A percentile compares a stretch with the other conserved stretches of the same genome.
These are phyloP conservation scores for Jaminaea rosea DNA, from an alignment of 1,284 basidiomycete species.

Conservation along the genomic window DNA sequence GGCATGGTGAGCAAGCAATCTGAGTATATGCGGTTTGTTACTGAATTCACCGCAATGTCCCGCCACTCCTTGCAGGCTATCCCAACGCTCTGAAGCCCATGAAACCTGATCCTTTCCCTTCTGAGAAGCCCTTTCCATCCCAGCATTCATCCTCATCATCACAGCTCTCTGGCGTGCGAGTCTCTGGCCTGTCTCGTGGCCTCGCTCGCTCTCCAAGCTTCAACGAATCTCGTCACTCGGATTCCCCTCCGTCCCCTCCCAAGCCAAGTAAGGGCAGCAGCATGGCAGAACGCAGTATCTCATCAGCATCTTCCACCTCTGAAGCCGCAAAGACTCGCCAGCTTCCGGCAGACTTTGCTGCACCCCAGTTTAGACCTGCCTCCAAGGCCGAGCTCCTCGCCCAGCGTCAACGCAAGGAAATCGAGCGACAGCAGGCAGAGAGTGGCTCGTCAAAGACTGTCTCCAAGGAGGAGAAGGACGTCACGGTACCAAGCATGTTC, in stretches of 20 bases:
- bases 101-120: neutral
- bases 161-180: neutral
- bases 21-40: neutral
- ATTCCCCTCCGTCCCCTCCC: too few species aligned
- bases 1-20: neutral
- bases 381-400: neutral
- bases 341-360: neutral
- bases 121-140: neutral
- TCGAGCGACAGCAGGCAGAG: neutral
- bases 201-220: too few species aligned
- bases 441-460: neutral
- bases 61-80: neutral
- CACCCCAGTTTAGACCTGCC: conserved; percentile 1
- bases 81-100: neutral
- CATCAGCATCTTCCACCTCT: too few species aligned
- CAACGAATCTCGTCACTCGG: too few species aligned
- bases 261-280: too few species aligned
- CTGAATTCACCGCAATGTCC: neutral
- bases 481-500: conserved; percentile 13
- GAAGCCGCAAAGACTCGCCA: too few species aligned
- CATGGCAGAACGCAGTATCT: too few species aligned
- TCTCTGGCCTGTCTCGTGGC: neutral
- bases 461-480: neutral
- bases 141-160: neutral
- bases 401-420: too few species aligned